phyloP scores from a whole-genome alignment of 2,329 filamentous ascomycete species.

The Penicillium carneum region DNA sequence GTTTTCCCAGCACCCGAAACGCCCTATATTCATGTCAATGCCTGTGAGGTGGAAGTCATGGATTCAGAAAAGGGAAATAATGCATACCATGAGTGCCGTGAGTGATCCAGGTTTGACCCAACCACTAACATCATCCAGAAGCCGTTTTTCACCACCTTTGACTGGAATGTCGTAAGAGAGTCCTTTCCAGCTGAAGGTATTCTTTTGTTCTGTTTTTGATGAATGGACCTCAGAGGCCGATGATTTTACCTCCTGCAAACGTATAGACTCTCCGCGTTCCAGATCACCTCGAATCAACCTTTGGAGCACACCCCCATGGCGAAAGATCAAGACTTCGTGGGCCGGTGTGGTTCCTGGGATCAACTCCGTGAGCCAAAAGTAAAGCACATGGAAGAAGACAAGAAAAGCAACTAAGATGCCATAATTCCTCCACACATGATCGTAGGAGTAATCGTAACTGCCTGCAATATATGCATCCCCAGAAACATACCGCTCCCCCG shows the following conservation, averaged over 20 bases:
- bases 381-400: conserved; percentile 70
- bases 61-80: neutral
- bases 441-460: conserved; percentile 63
- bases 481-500: conserved; percentile 62
- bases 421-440: conserved; percentile 68
- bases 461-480: conserved; percentile 67
- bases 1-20: conserved; percentile 69
- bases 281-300: conserved; percentile 36
- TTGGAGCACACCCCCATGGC: conserved; percentile 60
- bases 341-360: conserved; percentile 55
- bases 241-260: conserved; percentile 22
- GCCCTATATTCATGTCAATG: conserved; percentile 45
- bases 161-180: conserved; percentile 63
- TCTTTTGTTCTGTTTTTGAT: conserved; percentile 40
- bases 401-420: conserved; percentile 72
- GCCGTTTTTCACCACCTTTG: conserved; percentile 59
- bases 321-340: conserved; percentile 74
- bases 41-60: neutral
- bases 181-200: conserved; percentile 61
- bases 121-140: conserved; percentile 63
- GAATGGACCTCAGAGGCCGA: conserved; percentile 39
- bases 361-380: conserved; percentile 63
- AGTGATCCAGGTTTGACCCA: conserved; percentile 65
- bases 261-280: conserved; percentile 32
- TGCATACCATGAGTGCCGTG: conserved; percentile 60